Conservation (phyloP, 176 grass and related monocot genomes). For the Tillandsia fasciculata region DNA sequence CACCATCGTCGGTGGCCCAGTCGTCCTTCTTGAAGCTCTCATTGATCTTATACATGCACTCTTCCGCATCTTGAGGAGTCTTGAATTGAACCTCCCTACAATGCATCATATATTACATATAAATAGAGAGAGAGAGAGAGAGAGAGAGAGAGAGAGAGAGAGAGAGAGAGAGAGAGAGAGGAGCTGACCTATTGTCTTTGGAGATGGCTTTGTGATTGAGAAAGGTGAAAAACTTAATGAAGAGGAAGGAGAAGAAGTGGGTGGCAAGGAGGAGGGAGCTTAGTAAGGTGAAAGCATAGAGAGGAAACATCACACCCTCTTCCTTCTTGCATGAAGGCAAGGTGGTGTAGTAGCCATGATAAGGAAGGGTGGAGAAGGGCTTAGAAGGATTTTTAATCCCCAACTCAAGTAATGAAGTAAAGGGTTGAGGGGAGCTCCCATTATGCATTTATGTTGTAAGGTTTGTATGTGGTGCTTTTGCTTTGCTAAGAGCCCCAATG, state of each 20-base stretch:
- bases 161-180: neutral
- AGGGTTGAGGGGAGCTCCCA: conserved; percentile 6
- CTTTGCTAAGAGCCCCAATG: conserved; percentile 13
- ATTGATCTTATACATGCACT: neutral
- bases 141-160: too few species aligned
- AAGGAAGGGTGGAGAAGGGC: conserved; percentile 12
- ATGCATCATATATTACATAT: neutral
- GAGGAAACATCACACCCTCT: conserved; percentile 24
- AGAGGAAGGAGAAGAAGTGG: conserved; percentile 55
- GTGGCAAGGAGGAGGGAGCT: conserved; percentile 36
- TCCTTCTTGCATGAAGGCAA: neutral
- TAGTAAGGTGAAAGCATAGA: conserved; percentile 30
- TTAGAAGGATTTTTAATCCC: neutral
- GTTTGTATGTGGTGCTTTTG: conserved; percentile 14
- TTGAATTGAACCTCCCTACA: conserved; percentile 18
- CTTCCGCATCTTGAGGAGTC: conserved; percentile 1
- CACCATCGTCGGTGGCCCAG: neutral
- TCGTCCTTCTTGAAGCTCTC: neutral
- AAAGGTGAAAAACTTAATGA: conserved; percentile 49
- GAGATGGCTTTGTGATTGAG: conserved; percentile 18
- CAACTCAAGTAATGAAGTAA: neutral
- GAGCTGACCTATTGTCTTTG: conserved; percentile 18
- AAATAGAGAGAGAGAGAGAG: neutral
- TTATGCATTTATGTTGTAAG: conserved; percentile 28
- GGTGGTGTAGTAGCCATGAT: conserved; percentile 27